Conservation (phyloP, 768 basidiomycete species). For the Cystobasidium ongulense region DNA sequence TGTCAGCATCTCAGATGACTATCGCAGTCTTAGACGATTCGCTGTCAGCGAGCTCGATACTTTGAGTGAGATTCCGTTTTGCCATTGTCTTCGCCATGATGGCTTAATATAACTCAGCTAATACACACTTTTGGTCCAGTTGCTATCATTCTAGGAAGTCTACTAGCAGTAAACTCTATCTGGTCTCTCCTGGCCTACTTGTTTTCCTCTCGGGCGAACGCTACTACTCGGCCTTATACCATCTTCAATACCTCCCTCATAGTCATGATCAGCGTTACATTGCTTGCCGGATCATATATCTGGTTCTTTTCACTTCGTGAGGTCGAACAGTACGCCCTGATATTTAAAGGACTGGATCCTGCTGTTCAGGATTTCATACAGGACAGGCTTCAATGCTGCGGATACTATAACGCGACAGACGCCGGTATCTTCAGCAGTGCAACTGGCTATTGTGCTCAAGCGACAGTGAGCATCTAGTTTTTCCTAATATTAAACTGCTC, state of each 20-base stretch:
- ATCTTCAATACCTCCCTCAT: slow-evolving; percentile 23
- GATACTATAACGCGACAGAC: slow-evolving; percentile 10
- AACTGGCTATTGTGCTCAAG: slow-evolving; percentile 24
- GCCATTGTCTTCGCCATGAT: not conserved
- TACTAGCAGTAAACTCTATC: not conserved
- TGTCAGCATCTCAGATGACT: not conserved
- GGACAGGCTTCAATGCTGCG: slow-evolving; percentile 33
- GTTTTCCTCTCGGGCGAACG: not conserved
- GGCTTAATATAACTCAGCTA: not conserved
- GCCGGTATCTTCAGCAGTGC: slow-evolving; percentile 19
- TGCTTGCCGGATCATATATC: slow-evolving; percentile 10
- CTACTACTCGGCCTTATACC: not conserved
- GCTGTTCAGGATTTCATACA: slow-evolving; percentile 29
- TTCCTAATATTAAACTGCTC: not conserved
- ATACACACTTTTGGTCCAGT: not conserved
- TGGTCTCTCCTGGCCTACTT: not conserved
- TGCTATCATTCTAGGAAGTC: not conserved
- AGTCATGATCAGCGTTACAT: slow-evolving; percentile 12
- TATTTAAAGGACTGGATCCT: slow-evolving; percentile 8
- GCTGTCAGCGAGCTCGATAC: not conserved
- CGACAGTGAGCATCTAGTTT: not conserved
- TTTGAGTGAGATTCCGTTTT: not conserved
- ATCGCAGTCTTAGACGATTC: not conserved
- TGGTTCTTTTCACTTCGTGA: slow-evolving; percentile 36
- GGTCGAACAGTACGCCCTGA: not conserved